These are phyloP conservation scores for Pascua sp. DNA, from an alignment of 1,284 basidiomycete species.

Conservation along the genomic window DNA sequence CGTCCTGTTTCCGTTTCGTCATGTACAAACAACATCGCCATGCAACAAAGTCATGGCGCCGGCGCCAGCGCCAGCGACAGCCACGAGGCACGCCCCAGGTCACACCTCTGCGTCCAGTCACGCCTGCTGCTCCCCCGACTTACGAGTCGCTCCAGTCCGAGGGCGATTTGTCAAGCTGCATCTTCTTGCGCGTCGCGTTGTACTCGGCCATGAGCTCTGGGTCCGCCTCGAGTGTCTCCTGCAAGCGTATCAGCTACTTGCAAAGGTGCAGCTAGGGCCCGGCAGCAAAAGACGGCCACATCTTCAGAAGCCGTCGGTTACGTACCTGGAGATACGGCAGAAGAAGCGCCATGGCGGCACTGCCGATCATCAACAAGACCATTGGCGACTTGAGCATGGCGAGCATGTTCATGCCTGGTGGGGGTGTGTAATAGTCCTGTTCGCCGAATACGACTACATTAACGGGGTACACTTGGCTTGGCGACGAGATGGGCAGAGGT, in stretches of 20 bases:
- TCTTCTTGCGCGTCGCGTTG: slow-evolving; percentile 63
- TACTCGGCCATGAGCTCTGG: slow-evolving; percentile 70
- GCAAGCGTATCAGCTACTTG: slow-evolving; percentile 2
- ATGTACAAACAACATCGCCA: background rate
- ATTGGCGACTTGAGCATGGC: slow-evolving; percentile 81
- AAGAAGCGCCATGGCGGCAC: slow-evolving; percentile 66
- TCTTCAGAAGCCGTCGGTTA: slow-evolving; percentile 1
- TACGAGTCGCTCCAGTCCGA: slow-evolving; percentile 44
- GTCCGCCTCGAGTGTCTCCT: slow-evolving; percentile 70
- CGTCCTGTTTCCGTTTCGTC: background rate
- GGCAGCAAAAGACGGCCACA: background rate
- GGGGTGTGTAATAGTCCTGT: slow-evolving; percentile 65
- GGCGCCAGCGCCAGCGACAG: background rate
- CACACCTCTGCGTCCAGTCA: too few species aligned
- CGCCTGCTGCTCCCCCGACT: slow-evolving; percentile 15
- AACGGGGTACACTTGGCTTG: slow-evolving; percentile 68
- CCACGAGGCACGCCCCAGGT: background rate
- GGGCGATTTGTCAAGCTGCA: slow-evolving; percentile 57
- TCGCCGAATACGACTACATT: slow-evolving; percentile 56
- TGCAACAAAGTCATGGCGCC: background rate
- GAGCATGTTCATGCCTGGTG: slow-evolving; percentile 66
- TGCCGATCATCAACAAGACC: slow-evolving; percentile 76
- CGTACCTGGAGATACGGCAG: slow-evolving; percentile 76
- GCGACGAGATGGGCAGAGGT: slow-evolving; percentile 57
- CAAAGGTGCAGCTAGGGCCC: background rate